Conservation (phyloP, 1,139 yeast species). For the Magnusiomyces sp. region DNA sequence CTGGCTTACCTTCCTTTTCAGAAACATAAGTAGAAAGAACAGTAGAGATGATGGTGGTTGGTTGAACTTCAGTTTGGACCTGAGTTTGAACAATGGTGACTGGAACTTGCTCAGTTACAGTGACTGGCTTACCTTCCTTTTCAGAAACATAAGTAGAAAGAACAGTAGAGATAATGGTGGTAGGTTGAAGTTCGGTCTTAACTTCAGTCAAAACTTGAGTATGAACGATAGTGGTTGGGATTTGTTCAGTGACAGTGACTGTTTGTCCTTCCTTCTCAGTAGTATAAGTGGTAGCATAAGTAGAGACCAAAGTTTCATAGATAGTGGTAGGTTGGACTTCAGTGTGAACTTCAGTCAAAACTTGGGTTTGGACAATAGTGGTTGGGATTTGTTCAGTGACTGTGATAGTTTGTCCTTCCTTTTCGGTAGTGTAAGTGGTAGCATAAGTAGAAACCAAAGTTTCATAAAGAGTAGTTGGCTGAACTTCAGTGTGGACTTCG, state of each 20-base stretch:
- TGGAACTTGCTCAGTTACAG: neutral
- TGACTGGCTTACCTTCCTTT: conserved; percentile 1
- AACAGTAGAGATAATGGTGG: neutral
- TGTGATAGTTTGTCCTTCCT: conserved; percentile 1
- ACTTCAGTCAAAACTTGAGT: neutral
- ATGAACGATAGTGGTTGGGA: conserved; percentile 1
- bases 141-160: conserved; percentile 2
- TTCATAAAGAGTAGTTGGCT: neutral
- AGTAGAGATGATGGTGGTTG: neutral
- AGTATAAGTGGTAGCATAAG: conserved; percentile 3
- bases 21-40: conserved; percentile 1
- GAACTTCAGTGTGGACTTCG: neutral
- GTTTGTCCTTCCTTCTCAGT: neutral
- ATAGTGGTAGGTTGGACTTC: conserved; percentile 4
- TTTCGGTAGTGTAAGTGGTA: conserved; percentile 1
- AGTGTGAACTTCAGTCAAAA: neutral
- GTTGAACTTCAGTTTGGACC: conserved; percentile 2
- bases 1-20: neutral
- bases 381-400: neutral
- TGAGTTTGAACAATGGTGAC: conserved; percentile 5
- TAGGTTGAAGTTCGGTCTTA: neutral
- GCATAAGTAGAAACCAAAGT: conserved; percentile 3
- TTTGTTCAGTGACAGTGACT: neutral
- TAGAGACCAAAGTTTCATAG: neutral
- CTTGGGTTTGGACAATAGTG: conserved; percentile 1